Base-by-base conservation (phyloP, 164 flowering plant genomes). In the Macadamia tetraphylla region DNA sequence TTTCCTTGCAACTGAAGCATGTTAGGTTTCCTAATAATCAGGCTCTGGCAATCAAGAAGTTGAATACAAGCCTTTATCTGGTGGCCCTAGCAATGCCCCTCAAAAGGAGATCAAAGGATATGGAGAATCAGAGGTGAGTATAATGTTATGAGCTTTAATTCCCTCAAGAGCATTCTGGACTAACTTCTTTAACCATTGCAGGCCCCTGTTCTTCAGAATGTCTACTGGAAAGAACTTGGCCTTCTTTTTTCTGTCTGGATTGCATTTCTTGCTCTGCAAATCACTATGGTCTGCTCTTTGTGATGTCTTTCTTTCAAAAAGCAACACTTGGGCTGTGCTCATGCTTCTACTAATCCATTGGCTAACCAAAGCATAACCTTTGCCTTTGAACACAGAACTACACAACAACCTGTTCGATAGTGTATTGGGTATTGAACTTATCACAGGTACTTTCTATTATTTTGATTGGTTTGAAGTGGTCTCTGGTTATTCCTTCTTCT, bases 171-270 rank as follows among this genome's bases (percentile, higher is more conserved):
- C 13, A 29, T 29, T 67, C 49, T 29, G 43, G 18, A 58, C 69
- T 78, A 61, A 74, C 63, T 35, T 60, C 60, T 66, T 29, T 74
- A 57, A 30, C 40, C 42, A 58, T 70, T 35, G 49, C 85, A 94
- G 98, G 92, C 86, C 35, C 46, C 82, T 59, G 49, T 95, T 67
- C 52, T 85, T 63, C 84, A 92, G 71, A 95, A 92, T 83, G 88
- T 95, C 42, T 78, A 69, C 77, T 95, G 97, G 99, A 91, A 90
- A 79, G 98, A 92, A 75, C 75, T 86, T 64, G 97, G 96, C 63
- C 94, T 95, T 71, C 98, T 95, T 40, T 70, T 75, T 62, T 85
- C 87, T 68, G 97, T 92, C 63, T 94, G 98, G 98, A 75, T 89
- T 65, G 84, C 91, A 35, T 92, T 84, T 78, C 92, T 95, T 29